Percentiles rank a stretch among this genome's conserved stretches.
phyloP scores from a whole-genome alignment of 768 basidiomycete genomes.

The Mycena metata region DNA sequence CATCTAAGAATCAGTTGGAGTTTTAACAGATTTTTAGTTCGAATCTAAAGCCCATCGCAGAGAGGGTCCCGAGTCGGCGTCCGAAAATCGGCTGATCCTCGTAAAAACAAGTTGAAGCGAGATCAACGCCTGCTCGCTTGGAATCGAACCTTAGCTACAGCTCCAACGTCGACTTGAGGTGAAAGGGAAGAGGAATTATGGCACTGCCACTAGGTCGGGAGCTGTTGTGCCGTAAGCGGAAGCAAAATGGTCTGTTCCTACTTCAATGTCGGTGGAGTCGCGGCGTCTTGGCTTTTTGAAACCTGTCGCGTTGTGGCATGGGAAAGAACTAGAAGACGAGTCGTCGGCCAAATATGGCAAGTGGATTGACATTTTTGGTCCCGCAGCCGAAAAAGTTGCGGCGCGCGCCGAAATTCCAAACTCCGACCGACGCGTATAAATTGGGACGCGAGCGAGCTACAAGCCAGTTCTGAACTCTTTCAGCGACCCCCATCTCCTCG shows the following conservation, averaged over 20 bases:
- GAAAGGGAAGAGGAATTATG: neutral
- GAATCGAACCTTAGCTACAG: neutral
- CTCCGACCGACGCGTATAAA: constrained; percentile 31
- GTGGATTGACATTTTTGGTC: constrained; percentile 7
- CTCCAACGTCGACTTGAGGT: neutral
- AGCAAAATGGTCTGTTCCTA: neutral
- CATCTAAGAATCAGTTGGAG: neutral
- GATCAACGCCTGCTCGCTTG: neutral
- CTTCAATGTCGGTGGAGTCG: neutral
- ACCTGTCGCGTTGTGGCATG: constrained; percentile 16
- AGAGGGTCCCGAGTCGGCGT: neutral
- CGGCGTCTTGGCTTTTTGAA: neutral
- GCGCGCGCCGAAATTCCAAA: constrained; percentile 18
- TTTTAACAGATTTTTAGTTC: neutral
- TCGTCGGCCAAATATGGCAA: constrained; percentile 5
- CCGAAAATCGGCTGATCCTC: constrained; percentile 1
- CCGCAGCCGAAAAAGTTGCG: constrained; percentile 3
- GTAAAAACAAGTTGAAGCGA: neutral
- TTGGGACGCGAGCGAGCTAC: neutral
- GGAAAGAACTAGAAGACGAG: constrained; percentile 21
- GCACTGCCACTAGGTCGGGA: constrained; percentile 10
- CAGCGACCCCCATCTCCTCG: constrained; percentile 31
- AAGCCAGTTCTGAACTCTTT: constrained; percentile 25
- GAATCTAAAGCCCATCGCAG: too few relatives aligned
- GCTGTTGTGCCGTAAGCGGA: constrained; percentile 23